A percentile compares a stretch with the other conserved stretches of the same genome.
These are phyloP conservation scores for Zygnema cylindricum DNA, from an alignment of 139 green algal genomes.

Conservation along the genomic window DNA sequence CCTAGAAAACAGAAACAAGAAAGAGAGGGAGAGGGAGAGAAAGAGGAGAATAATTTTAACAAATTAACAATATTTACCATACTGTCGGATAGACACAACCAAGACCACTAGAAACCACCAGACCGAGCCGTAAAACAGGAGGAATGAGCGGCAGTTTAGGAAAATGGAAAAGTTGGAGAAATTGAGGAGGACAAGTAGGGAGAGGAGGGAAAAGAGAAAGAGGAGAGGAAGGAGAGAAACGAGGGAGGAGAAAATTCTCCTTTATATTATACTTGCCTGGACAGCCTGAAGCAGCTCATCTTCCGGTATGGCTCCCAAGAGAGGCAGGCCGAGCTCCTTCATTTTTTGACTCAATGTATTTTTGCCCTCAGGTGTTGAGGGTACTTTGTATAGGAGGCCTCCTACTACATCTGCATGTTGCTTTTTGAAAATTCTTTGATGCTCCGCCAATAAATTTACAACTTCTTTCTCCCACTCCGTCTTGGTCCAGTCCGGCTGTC, in stretches of 20 bases:
- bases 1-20: too few species aligned
- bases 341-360: conserved; percentile 22
- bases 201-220: not conserved
- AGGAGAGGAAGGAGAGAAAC: not conserved
- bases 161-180: too few species aligned
- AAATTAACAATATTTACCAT: too few species aligned
- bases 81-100: too few species aligned
- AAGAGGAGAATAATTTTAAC: too few species aligned
- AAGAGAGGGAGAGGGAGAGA: too few species aligned
- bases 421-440: conserved; percentile 4
- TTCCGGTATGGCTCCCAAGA: conserved; percentile 70
- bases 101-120: too few species aligned
- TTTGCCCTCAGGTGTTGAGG: not conserved
- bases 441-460: not conserved
- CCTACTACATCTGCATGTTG: conserved; percentile 37
- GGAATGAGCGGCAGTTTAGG: too few species aligned
- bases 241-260: not conserved
- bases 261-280: conserved; percentile 19
- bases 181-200: too few species aligned
- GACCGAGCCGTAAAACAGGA: too few species aligned
- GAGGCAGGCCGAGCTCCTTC: conserved; percentile 62
- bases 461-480: conserved; percentile 56
- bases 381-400: conserved; percentile 34
- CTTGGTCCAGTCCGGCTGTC: not conserved
- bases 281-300: conserved; percentile 69